Conservation (phyloP, 345 rosid species). For the Citrus unshiu region DNA sequence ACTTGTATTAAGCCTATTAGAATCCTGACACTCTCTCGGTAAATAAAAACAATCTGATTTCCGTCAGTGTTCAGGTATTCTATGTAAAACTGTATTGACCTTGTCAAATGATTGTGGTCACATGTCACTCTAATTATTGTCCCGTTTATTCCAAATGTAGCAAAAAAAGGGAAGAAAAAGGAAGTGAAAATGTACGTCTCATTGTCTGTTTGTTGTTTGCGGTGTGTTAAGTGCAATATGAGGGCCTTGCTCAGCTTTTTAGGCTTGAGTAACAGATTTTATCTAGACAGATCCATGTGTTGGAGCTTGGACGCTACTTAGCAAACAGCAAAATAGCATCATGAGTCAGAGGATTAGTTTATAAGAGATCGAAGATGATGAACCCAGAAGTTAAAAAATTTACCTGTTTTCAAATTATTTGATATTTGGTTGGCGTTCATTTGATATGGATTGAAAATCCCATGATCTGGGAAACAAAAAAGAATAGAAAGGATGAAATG, state of each 20-base stretch:
- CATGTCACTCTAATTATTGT: neutral
- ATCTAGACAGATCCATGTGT: too few relatives aligned
- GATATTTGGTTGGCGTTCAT: neutral
- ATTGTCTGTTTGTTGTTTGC: neutral
- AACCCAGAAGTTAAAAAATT: neutral
- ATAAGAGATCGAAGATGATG: neutral
- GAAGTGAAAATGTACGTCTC: neutral
- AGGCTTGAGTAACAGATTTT: neutral
- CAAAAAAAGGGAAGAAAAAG: neutral
- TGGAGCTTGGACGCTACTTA: too few relatives aligned
- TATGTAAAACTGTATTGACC: neutral
- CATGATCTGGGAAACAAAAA: neutral
- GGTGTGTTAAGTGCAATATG: neutral
- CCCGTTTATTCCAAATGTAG: neutral
- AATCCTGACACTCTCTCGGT: conserved; percentile 7
- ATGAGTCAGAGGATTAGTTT: neutral
- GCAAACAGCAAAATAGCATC: too few relatives aligned
- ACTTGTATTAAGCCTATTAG: neutral
- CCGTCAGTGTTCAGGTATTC: neutral
- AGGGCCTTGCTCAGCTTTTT: neutral
- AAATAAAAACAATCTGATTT: neutral
- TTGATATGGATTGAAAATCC: too few relatives aligned
- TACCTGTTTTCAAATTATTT: neutral
- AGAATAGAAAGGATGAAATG: neutral
- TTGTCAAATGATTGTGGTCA: neutral